Percentiles rank a stretch among this genome's conserved stretches.
Conservation (phyloP, 805 yeast genomes). For the Ogataea corticis region DNA sequence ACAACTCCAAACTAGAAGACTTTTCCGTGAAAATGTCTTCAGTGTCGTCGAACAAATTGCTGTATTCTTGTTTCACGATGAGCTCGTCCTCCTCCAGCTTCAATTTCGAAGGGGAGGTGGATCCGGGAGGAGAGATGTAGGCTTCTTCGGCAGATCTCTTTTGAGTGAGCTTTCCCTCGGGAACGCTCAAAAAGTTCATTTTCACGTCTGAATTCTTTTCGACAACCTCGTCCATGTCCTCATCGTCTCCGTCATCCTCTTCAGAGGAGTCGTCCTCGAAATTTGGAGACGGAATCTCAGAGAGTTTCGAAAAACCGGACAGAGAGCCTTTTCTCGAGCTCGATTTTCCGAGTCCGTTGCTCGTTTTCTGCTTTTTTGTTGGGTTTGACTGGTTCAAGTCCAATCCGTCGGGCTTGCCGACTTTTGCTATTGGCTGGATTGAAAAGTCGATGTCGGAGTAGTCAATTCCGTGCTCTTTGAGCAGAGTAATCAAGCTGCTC, state of each 20-base stretch:
- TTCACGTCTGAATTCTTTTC: background rate
- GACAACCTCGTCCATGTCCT: constrained; percentile 12
- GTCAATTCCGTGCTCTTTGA: constrained; percentile 21
- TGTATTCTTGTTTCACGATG: constrained; percentile 28
- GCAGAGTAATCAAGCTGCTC: constrained; percentile 16
- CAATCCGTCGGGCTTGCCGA: constrained; percentile 30
- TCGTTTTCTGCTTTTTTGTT: constrained; percentile 21
- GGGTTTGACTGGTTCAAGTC: constrained; percentile 23
- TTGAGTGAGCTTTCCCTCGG: constrained; percentile 8
- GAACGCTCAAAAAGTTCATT: background rate
- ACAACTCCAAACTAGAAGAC: constrained; percentile 28
- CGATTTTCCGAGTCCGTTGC: constrained; percentile 6
- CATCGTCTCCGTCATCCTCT: constrained; percentile 22
- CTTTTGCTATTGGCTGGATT: constrained; percentile 13
- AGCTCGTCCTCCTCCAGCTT: constrained; percentile 29
- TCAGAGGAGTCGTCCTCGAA: constrained; percentile 27
- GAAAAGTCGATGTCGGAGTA: constrained; percentile 16
- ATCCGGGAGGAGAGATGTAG: constrained; percentile 32
- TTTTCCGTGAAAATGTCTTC: constrained; percentile 22
- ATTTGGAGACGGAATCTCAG: constrained; percentile 25
- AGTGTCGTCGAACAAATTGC: constrained; percentile 29
- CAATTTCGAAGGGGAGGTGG: constrained; percentile 34
- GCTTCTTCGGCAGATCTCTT: constrained; percentile 23
- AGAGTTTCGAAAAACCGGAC: constrained; percentile 1
- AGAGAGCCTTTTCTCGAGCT: constrained; percentile 2